Evolutionary conservation across 1,139 yeast genomes (phyloP), one percentile per base, ranked within the genome.

Genomic region (Kodamaea suecica): DNA sequence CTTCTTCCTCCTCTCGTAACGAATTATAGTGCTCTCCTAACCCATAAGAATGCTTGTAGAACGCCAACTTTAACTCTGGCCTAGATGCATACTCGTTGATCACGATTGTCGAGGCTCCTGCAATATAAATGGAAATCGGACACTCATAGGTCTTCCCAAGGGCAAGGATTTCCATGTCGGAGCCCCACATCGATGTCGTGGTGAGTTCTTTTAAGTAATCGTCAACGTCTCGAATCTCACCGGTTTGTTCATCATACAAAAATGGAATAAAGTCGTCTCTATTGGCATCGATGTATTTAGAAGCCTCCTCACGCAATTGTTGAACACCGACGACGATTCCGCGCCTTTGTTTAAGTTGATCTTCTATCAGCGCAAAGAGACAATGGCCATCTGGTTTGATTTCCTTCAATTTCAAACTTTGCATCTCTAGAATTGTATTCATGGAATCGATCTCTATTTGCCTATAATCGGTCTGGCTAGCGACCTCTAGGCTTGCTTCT

Each of bases 1-100:
- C 29, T 21, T 27, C 29, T 11, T 10, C 21, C 15, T 20, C 15
- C 56, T 80, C 85, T 40, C 81, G 72, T 36, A 88, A 63, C 4
- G 97, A 86, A 56, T 92, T 90, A 59, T 92, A 92, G 61, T 92
- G 98, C 61, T 90, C 97, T 27, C 97, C 97, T 27, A 92, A 70
- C 0, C 96, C 95, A 56, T 79, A 90, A 21, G 80, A 76, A 56
- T 88, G 95, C 57, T 82, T 84, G 55, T 85, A 92, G 55, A 81
- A 90, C 0, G 87, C 95, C 42, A 92, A 55, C 42, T 73, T 76
- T 46, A 90, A 64, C 49, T 73, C 83, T 0, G 76, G 73, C 10
- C 62, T 58, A 4, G 44, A 38, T 1, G 72, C 77, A 38, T 77
- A 87, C 30, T 49, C 48, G 34, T 53, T 50, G 4, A 53, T 44